Evolutionary conservation across 768 basidiomycete genomes (phyloP), one percentile per base, ranked within the genome.

Genomic region (Omphalotus guepiniiformis): DNA sequence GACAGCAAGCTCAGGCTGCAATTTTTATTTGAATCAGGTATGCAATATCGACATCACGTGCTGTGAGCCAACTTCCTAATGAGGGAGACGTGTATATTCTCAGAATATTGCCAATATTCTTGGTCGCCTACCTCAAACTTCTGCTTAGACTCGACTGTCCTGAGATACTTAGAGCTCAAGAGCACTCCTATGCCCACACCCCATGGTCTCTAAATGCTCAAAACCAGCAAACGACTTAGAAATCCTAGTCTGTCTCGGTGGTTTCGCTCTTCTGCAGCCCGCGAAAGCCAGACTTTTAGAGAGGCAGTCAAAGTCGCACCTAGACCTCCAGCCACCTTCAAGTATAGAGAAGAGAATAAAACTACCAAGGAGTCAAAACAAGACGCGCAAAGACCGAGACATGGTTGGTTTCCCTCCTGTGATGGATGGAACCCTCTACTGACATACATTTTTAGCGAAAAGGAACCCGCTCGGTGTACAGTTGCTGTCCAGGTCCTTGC

Each of bases 391-490:
- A 44, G n/a, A 16, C 27, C 1, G 41, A 44, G 16, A 30, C 30
- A 56, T 21, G 51, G 51, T 54, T 36, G 27, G 54, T 39, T 19
- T 1, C 21, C 32, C 4, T 23, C 9, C n/a, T 19, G 25, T 39
- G 25, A 21, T 38, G 18, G 7, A 5, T 25, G n/a, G 34, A 38
- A 23, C 32, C 26, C 3, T 18, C 36, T 6, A 19, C 16, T 54
- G 9, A 49, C 19, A 26, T 39, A 28, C 21, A 43, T 30, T 22
- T 26, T 15, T 48, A 83, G 83, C 74, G 50, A 80, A 83, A 61
- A 78, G 91, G 45, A 97, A 96, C 60, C 80, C 86, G 51, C 73
- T 93, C 34, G 94, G 94, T n/a, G 93, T 97, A 6, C 94, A 98
- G 60, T 80, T 96, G 47, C 80, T 98, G 44, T 88, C 93, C 13